phyloP scores from a whole-genome alignment of 495 filamentous ascomycete genomes.

The Neurospora tetrasperma region DNA sequence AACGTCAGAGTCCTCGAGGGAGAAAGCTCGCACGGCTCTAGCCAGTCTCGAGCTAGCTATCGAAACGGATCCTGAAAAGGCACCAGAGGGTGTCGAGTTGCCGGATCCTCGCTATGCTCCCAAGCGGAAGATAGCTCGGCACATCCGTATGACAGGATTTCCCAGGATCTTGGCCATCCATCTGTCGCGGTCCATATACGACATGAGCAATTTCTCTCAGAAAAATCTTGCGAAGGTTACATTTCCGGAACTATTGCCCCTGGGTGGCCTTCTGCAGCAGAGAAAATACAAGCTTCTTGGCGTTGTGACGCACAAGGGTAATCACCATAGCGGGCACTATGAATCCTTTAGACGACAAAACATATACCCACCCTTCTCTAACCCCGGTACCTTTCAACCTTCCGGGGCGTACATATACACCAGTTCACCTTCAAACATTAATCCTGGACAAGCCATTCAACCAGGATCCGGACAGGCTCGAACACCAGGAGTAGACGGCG shows the following conservation, averaged over 20 bases:
- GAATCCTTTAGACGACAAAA: conserved; percentile 92
- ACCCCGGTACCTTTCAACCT: conserved; percentile 62
- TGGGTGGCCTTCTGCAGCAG: conserved; percentile 70
- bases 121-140: conserved; percentile 71
- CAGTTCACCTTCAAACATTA: neutral
- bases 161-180: conserved; percentile 87
- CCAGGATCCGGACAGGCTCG: conserved; percentile 21
- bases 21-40: conserved; percentile 36
- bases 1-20: conserved; percentile 36
- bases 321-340: conserved; percentile 93
- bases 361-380: conserved; percentile 61
- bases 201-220: conserved; percentile 56
- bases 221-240: conserved; percentile 92
- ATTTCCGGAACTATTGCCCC: conserved; percentile 72
- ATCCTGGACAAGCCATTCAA: conserved; percentile 31
- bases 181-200: conserved; percentile 84
- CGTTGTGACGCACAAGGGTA: conserved; percentile 89
- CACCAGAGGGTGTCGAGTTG: conserved; percentile 60
- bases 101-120: conserved; percentile 65
- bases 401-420: conserved; percentile 49
- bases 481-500: conserved; percentile 15
- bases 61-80: conserved; percentile 63
- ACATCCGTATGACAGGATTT: conserved; percentile 75
- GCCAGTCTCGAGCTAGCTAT: conserved; percentile 50
- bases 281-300: conserved; percentile 77